Percentiles rank a stretch among this genome's conserved stretches.
phyloP scores from a whole-genome alignment of 2,329 filamentous ascomycete species.

The Bipolaris zeicola region DNA sequence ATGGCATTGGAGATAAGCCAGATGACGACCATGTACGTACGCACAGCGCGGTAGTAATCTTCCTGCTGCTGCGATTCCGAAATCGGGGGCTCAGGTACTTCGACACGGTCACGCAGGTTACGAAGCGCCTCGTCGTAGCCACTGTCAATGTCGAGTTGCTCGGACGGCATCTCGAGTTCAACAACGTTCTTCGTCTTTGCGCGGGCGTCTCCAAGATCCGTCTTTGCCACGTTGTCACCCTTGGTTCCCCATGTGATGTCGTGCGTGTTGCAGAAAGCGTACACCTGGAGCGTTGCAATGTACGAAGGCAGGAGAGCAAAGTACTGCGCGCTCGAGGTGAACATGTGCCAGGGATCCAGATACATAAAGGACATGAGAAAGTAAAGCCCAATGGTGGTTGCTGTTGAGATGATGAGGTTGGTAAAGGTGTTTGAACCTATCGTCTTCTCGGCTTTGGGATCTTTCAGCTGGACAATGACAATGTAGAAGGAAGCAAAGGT shows the following conservation, averaged over 20 bases:
- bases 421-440: constrained; percentile 91
- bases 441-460: constrained; percentile 56
- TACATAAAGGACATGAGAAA: constrained; percentile 97
- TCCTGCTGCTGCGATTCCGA: constrained; percentile 88
- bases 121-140: constrained; percentile 96
- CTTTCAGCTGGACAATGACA: constrained; percentile 76
- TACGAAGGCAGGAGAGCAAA: constrained; percentile 90
- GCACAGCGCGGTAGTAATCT: constrained; percentile 96
- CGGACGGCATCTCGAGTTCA: constrained; percentile 95
- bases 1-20: constrained; percentile 95
- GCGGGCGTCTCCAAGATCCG: constrained; percentile 85
- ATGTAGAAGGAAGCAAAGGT: constrained; percentile 89
- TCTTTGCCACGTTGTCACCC: constrained; percentile 93
- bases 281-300: constrained; percentile 96
- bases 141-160: constrained; percentile 97
- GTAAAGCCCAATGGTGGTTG: constrained; percentile 90
- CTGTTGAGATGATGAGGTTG: constrained; percentile 88
- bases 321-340: constrained; percentile 89
- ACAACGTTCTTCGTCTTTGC: constrained; percentile 76
- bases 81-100: constrained; percentile 67
- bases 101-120: constrained; percentile 90
- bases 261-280: constrained; percentile 99
- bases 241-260: constrained; percentile 99
- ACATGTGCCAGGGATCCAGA: constrained; percentile 98
- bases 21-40: constrained; percentile 95